Conservation (phyloP, 768 basidiomycete species). For the Tulasnella sp. region DNA sequence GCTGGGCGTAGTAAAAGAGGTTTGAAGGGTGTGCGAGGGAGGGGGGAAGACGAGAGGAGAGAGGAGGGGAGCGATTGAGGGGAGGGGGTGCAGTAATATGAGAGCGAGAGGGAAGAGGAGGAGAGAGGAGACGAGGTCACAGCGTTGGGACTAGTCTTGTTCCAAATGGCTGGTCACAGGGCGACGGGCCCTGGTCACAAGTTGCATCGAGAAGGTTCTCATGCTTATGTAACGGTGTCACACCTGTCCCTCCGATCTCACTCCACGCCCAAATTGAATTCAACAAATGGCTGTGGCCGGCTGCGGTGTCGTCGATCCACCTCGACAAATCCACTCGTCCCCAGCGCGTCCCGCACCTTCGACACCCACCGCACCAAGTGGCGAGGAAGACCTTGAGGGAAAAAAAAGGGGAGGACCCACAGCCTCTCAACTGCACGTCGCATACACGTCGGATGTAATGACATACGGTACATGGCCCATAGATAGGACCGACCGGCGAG, state of each 20-base stretch:
- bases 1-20: conserved; percentile 12
- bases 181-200: neutral
- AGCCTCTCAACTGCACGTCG: neutral
- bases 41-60: neutral
- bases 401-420: neutral
- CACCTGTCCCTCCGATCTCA: conserved; percentile 8
- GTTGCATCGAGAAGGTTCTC: conserved; percentile 16
- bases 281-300: conserved; percentile 1
- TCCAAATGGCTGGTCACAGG: neutral
- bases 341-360: conserved; percentile 6
- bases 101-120: conserved; percentile 8
- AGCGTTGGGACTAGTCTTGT: conserved; percentile 16
- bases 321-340: neutral
- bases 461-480: neutral
- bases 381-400: no score
- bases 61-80: neutral
- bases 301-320: conserved; percentile 8
- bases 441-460: neutral
- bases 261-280: conserved; percentile 16
- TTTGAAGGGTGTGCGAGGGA: neutral
- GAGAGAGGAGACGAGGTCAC: neutral
- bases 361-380: neutral
- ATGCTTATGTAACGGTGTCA: neutral
- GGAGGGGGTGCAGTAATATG: conserved; percentile 16
- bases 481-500: neutral